A percentile compares a stretch with the other conserved stretches of the same genome.
These are phyloP conservation scores for Candida ovalis DNA, from an alignment of 805 yeast species.

Conservation along the genomic window DNA sequence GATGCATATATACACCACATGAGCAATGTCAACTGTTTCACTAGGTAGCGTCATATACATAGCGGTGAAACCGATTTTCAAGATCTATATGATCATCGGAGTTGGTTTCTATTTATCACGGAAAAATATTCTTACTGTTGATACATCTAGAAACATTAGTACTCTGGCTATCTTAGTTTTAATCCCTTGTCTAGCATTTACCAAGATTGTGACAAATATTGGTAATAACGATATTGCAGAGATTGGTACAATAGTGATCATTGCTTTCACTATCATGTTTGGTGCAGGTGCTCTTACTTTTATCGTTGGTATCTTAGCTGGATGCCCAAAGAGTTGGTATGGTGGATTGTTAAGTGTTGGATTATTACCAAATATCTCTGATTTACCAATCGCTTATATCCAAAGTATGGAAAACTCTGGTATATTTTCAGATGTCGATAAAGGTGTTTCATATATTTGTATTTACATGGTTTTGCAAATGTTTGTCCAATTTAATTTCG, in stretches of 20 bases:
- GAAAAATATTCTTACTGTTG: constrained; percentile 58
- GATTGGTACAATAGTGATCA: constrained; percentile 59
- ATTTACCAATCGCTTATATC: constrained; percentile 79
- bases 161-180: constrained; percentile 64
- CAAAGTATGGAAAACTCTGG: constrained; percentile 67
- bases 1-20: not conserved
- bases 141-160: constrained; percentile 66
- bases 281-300: constrained; percentile 43
- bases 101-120: constrained; percentile 65
- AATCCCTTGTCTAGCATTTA: constrained; percentile 72
- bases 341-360: constrained; percentile 73
- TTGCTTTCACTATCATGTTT: constrained; percentile 41
- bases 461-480: constrained; percentile 69
- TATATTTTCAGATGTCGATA: constrained; percentile 54
- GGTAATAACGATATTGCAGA: constrained; percentile 65
- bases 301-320: constrained; percentile 42
- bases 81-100: constrained; percentile 68
- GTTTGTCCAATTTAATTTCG: constrained; percentile 68
- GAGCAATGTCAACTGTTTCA: constrained; percentile 11
- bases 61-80: constrained; percentile 82
- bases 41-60: constrained; percentile 70
- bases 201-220: constrained; percentile 64
- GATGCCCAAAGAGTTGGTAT: constrained; percentile 67
- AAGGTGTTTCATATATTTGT: constrained; percentile 82
- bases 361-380: constrained; percentile 73